Evolutionary conservation across 352 stramenopile species (phyloP).

Genomic region (Peronospora destructor): DNA sequence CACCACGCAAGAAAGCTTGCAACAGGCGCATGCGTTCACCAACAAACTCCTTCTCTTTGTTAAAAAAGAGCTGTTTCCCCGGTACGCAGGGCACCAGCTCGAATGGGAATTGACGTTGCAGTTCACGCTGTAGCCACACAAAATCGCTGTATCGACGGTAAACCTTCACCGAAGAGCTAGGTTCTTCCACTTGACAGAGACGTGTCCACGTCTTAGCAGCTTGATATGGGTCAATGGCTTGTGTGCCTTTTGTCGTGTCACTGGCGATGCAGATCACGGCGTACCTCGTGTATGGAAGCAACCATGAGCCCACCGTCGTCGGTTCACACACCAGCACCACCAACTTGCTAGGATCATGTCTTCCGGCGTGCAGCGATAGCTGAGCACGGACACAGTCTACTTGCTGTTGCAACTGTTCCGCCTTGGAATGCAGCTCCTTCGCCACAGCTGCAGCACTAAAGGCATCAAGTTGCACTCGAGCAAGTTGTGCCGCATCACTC

Average conservation of each 20-base stretch:
- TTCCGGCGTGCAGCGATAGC: constrained; percentile 64
- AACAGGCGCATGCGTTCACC: constrained; percentile 73
- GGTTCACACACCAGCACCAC: constrained; percentile 78
- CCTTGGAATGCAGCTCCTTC: constrained; percentile 61
- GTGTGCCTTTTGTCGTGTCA: constrained; percentile 32
- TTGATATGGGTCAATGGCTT: constrained; percentile 53
- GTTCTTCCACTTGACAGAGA: constrained; percentile 61
- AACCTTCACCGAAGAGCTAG: constrained; percentile 70
- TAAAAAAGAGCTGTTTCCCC: constrained; percentile 76
- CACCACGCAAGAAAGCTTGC: constrained; percentile 71
- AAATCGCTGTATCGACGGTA: constrained; percentile 85
- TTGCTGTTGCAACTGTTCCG: constrained; percentile 65
- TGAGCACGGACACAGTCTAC: constrained; percentile 71
- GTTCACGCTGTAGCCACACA: constrained; percentile 69
- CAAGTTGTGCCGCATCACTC: constrained; percentile 59
- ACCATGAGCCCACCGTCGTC: constrained; percentile 73
- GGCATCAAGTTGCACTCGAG: constrained; percentile 63
- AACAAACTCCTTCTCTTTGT: constrained; percentile 84
- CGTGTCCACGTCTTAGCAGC: constrained; percentile 75
- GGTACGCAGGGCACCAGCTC: constrained; percentile 69
- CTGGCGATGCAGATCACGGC: constrained; percentile 72
- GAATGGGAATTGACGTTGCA: constrained; percentile 63
- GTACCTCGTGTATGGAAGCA: constrained; percentile 80
- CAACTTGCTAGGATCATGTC: constrained; percentile 71
- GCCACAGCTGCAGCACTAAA: constrained; percentile 56